Evolutionary conservation across 495 filamentous ascomycete species (phyloP).

Genomic region (Amphirosellinia nigrospora): DNA sequence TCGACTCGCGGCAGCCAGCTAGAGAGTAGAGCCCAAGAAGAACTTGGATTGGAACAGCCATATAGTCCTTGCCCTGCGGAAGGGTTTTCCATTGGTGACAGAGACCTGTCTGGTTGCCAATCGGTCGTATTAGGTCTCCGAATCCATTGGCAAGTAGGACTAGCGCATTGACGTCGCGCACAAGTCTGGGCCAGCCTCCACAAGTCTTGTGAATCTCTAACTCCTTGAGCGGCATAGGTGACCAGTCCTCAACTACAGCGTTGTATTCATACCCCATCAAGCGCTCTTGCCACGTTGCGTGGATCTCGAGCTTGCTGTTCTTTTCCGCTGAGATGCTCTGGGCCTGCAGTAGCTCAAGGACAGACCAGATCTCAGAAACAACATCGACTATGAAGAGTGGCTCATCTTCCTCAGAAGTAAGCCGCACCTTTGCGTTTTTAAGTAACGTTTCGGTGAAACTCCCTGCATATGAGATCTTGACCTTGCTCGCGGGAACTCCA

Average conservation of each 20-base stretch:
- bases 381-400: conserved; percentile 1
- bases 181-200: conserved; percentile 10
- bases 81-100: conserved; percentile 2
- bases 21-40: conserved; percentile 10
- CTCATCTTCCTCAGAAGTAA: not conserved
- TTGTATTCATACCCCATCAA: conserved; percentile 7
- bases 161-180: not conserved
- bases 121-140: conserved; percentile 9
- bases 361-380: conserved; percentile 1
- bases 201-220: conserved; percentile 5
- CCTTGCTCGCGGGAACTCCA: conserved; percentile 2
- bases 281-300: conserved; percentile 7
- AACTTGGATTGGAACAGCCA: not conserved
- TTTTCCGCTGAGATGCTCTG: conserved; percentile 3
- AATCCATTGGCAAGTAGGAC: conserved; percentile 5
- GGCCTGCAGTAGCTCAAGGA: conserved; percentile 3
- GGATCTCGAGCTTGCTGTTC: conserved; percentile 1
- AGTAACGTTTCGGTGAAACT: conserved; percentile 10
- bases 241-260: conserved; percentile 7
- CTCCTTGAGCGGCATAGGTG: conserved; percentile 10
- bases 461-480: not conserved
- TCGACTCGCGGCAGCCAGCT: not conserved
- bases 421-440: not conserved
- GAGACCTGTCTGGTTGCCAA: conserved; percentile 4
- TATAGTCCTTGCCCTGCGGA: conserved; percentile 2